Evolutionary conservation across 1,284 basidiomycete genomes (phyloP).

Genomic region (Ceratobasidium sp.): DNA sequence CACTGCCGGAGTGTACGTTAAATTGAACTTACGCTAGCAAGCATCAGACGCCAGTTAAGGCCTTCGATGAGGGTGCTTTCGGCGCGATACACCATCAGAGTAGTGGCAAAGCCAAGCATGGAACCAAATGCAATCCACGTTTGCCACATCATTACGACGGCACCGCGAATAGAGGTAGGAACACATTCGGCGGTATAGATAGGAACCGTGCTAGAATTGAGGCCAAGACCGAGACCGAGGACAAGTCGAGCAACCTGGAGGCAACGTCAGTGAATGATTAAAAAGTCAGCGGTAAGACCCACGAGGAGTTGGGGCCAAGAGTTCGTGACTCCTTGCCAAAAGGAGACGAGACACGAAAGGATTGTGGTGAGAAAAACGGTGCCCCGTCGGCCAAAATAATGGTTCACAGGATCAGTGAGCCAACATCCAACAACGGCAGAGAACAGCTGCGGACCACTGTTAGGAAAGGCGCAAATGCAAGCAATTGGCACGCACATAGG

Average conservation of each 20-base stretch:
- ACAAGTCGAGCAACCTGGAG: constrained; percentile 68
- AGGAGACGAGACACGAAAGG: constrained; percentile 69
- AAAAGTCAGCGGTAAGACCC: constrained; percentile 46
- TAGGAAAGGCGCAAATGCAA: not conserved
- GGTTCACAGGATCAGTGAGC: constrained; percentile 79
- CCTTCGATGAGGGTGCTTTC: constrained; percentile 63
- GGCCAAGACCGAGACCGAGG: constrained; percentile 76
- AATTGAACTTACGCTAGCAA: constrained; percentile 63
- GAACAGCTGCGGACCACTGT: constrained; percentile 57
- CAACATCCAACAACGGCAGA: constrained; percentile 67
- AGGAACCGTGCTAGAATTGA: constrained; percentile 66
- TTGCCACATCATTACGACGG: constrained; percentile 79
- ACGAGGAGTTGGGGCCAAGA: constrained; percentile 78
- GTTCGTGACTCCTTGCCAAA: constrained; percentile 76
- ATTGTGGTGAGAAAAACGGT: constrained; percentile 78
- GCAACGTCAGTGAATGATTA: constrained; percentile 44
- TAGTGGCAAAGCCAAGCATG: constrained; percentile 67
- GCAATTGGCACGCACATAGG: constrained; percentile 67
- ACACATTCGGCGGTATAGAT: constrained; percentile 74
- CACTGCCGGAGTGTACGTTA: too few species aligned
- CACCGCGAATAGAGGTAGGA: constrained; percentile 77
- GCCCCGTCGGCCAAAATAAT: constrained; percentile 75
- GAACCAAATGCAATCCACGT: constrained; percentile 82
- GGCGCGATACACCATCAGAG: constrained; percentile 67
- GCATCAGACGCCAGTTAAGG: constrained; percentile 75